Evolutionary conservation across 352 stramenopile genomes (phyloP).

Genomic region (Globisporangium nodosum): DNA sequence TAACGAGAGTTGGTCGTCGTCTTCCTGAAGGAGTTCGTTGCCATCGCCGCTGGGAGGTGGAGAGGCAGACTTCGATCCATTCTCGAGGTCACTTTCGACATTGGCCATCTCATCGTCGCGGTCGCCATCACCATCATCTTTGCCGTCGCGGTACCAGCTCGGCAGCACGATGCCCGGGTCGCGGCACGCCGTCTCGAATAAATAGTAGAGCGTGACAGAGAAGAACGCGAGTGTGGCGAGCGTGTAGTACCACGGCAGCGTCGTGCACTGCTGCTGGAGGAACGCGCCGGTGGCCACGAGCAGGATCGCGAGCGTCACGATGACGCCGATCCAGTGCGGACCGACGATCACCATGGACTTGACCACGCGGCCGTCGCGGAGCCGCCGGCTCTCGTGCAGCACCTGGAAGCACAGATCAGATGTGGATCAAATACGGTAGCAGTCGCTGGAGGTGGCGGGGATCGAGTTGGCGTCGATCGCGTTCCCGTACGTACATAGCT

Average conservation of each 20-base stretch:
- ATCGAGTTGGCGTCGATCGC: background rate
- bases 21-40: background rate
- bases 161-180: constrained; percentile 66
- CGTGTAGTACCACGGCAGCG: constrained; percentile 51
- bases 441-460: background rate
- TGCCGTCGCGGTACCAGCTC: constrained; percentile 15
- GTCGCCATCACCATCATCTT: constrained; percentile 12
- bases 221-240: constrained; percentile 54
- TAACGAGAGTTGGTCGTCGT: constrained; percentile 5
- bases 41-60: background rate
- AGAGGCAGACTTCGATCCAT: background rate
- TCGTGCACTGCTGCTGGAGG: constrained; percentile 44
- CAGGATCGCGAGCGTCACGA: constrained; percentile 64
- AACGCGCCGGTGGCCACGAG: constrained; percentile 53
- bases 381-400: constrained; percentile 33
- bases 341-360: constrained; percentile 50
- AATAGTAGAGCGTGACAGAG: constrained; percentile 52
- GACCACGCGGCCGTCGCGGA: constrained; percentile 19
- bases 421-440: background rate
- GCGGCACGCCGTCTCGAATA: constrained; percentile 65
- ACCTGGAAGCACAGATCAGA: constrained; percentile 22
- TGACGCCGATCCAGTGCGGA: constrained; percentile 75
- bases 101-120: background rate
- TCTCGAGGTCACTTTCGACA: background rate
- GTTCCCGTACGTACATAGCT: constrained; percentile 16